Percentiles rank a stretch among this genome's conserved stretches.
Conservation (phyloP, 768 basidiomycete species). For the Naematelia aurantialba region DNA sequence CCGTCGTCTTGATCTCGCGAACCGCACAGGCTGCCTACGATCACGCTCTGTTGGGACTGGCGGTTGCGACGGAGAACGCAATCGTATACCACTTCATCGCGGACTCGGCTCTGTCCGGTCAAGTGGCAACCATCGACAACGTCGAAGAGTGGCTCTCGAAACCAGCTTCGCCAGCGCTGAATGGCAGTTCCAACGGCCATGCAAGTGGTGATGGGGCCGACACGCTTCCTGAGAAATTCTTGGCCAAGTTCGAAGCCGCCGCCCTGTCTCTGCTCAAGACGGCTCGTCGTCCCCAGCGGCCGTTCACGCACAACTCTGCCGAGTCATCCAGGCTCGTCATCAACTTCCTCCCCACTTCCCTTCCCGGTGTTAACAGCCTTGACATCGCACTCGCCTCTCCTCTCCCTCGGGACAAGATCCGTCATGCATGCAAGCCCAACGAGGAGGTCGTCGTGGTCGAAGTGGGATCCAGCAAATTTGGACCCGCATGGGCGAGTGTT, state of each 20-base stretch:
- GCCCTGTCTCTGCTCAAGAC: constrained; percentile 64
- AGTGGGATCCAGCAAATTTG: constrained; percentile 46
- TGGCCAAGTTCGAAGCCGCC: constrained; percentile 64
- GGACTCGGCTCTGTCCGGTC: constrained; percentile 50
- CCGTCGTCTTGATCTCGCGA: constrained; percentile 72
- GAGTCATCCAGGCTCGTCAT: constrained; percentile 58
- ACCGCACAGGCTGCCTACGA: constrained; percentile 79
- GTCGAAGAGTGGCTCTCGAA: constrained; percentile 61
- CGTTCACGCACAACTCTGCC: constrained; percentile 57
- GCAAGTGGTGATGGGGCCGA: constrained; percentile 25
- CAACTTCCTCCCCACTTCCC: constrained; percentile 63
- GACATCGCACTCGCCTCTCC: constrained; percentile 53
- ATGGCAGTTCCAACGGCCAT: constrained; percentile 19
- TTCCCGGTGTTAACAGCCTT: constrained; percentile 55
- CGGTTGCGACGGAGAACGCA: constrained; percentile 68
- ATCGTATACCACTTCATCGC: constrained; percentile 83
- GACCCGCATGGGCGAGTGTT: constrained; percentile 37
- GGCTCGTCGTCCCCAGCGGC: constrained; percentile 61
- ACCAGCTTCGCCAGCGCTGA: constrained; percentile 17
- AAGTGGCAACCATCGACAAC: constrained; percentile 58
- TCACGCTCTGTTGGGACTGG: constrained; percentile 79
- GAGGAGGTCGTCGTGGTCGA: constrained; percentile 47
- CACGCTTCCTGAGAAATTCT: constrained; percentile 15
- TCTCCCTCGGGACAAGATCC: constrained; percentile 33
- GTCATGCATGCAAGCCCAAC: constrained; percentile 47